phyloP scores from a whole-genome alignment of 2,329 filamentous ascomycete genomes.

The Penicillium sp. region DNA sequence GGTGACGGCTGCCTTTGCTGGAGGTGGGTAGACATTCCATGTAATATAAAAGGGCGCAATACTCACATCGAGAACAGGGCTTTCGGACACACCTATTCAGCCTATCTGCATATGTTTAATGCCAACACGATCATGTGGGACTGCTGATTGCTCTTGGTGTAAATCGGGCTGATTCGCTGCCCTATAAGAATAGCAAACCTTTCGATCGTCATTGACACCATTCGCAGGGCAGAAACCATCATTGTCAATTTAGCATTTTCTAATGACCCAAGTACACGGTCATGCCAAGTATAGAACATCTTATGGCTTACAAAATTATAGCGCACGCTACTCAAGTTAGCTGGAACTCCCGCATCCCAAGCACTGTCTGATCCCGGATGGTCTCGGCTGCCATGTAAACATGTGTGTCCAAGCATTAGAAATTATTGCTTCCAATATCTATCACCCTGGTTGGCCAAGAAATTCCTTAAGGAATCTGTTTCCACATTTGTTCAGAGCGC shows the following conservation, averaged over 20 bases:
- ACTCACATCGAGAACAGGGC: constrained; percentile 26
- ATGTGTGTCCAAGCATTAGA: constrained; percentile 37
- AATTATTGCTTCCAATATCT: constrained; percentile 38
- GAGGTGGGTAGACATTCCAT: constrained; percentile 25
- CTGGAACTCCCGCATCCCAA: constrained; percentile 40
- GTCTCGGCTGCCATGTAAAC: constrained; percentile 40
- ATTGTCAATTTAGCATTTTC: constrained; percentile 60
- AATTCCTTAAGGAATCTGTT: neutral
- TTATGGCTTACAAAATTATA: constrained; percentile 29
- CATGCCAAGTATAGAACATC: constrained; percentile 55
- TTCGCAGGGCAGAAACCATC: constrained; percentile 57
- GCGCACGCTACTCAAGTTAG: constrained; percentile 54
- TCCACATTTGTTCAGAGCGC: neutral
- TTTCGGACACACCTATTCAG: constrained; percentile 24
- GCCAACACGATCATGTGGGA: constrained; percentile 59
- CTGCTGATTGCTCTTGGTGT: constrained; percentile 35
- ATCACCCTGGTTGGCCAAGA: constrained; percentile 25
- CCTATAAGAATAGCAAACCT: constrained; percentile 23
- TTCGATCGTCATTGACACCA: neutral
- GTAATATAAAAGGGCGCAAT: too few species aligned
- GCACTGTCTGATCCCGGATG: constrained; percentile 37
- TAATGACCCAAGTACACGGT: constrained; percentile 53
- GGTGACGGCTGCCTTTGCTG: constrained; percentile 36
- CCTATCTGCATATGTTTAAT: constrained; percentile 45
- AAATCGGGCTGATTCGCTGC: constrained; percentile 62